phyloP scores from a whole-genome alignment of 768 basidiomycete species.

The Trametes cubensis region DNA sequence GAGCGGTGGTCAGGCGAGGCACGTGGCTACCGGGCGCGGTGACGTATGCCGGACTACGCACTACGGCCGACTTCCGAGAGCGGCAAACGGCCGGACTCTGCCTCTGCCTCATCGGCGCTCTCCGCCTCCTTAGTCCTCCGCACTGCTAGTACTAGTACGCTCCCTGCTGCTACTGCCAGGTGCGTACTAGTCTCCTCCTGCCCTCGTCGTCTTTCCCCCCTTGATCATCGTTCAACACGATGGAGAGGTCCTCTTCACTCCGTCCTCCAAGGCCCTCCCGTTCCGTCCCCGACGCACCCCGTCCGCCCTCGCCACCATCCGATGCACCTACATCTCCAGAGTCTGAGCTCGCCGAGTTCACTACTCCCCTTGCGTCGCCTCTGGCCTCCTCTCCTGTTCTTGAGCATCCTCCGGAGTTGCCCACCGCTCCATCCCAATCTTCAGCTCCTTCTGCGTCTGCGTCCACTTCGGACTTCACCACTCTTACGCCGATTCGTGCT shows the following conservation, averaged over 20 bases:
- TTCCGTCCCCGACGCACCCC: slow-evolving; percentile 18
- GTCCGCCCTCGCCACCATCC: slow-evolving; percentile 1
- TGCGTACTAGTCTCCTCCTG: background rate
- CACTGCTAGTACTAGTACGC: too few species aligned
- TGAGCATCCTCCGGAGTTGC: slow-evolving; percentile 8
- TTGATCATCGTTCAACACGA: slow-evolving; percentile 13
- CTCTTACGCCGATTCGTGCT: slow-evolving; percentile 85
- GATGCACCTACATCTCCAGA: slow-evolving; percentile 13
- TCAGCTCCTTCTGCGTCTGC: background rate
- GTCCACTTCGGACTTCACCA: slow-evolving; percentile 2
- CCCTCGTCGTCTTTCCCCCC: slow-evolving; percentile 13
- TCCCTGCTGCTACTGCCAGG: background rate
- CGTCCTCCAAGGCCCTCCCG: slow-evolving; percentile 19
- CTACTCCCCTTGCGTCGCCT: slow-evolving; percentile 26
- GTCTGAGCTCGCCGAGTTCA: slow-evolving; percentile 19
- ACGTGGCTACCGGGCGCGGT: slow-evolving; percentile 12
- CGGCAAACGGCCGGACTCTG: background rate
- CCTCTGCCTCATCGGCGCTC: too few species aligned
- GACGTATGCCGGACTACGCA: background rate
- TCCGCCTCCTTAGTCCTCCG: too few species aligned
- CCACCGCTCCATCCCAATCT: background rate
- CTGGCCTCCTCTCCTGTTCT: slow-evolving; percentile 13
- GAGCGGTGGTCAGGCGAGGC: background rate
- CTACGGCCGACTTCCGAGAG: too few species aligned
- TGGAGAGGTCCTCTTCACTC: slow-evolving; percentile 21